phyloP scores from a whole-genome alignment of 2,329 filamentous ascomycete genomes.

The Diaporthe amygdali region DNA sequence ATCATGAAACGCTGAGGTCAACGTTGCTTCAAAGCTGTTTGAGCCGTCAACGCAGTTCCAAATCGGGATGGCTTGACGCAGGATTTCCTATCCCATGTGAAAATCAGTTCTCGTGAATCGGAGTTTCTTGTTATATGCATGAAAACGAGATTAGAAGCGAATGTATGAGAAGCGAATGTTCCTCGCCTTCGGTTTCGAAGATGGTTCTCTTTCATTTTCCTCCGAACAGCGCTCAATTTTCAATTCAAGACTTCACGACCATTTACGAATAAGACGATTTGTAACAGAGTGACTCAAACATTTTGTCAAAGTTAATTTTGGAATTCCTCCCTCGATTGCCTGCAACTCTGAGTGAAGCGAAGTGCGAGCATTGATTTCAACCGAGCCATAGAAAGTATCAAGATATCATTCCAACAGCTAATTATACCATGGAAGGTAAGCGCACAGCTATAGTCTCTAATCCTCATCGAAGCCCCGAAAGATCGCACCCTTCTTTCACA shows the following conservation, averaged over 20 bases:
- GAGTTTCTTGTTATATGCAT: background rate
- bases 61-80: background rate
- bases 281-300: no score
- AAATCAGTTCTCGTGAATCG: background rate
- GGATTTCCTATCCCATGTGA: background rate
- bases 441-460: no score
- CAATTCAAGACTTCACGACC: background rate
- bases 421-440: background rate
- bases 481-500: no score
- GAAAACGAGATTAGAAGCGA: background rate
- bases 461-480: no score
- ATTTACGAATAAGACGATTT: no score
- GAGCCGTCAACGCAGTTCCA: background rate
- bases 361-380: background rate
- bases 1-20: background rate
- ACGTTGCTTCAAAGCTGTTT: conserved; percentile 5
- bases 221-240: background rate
- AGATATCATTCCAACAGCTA: no score
- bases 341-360: background rate
- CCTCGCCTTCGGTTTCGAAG: background rate
- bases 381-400: background rate
- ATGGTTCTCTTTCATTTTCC: no score
- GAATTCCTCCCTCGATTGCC: no score
- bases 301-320: no score
- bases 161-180: no score